Evolutionary conservation across 2,329 filamentous ascomycete species (phyloP).

Genomic region (Monilinia aucupariae): DNA sequence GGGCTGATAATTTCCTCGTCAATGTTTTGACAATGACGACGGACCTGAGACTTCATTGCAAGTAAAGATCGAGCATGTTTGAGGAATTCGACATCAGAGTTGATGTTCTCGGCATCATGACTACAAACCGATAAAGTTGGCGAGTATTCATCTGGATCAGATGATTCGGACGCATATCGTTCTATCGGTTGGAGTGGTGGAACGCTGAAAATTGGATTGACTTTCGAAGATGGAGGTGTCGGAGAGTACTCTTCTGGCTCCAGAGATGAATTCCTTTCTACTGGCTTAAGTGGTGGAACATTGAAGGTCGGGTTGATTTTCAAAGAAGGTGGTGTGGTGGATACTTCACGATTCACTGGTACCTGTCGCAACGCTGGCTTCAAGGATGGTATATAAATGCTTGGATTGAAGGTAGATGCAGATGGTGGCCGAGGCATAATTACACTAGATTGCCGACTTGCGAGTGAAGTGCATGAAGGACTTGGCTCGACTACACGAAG

Average conservation of each 20-base stretch:
- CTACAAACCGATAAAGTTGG: constrained; percentile 27
- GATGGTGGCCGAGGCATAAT: constrained; percentile 24
- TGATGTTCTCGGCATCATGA: constrained; percentile 22
- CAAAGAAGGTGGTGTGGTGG: constrained; percentile 20
- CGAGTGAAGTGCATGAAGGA: constrained; percentile 18
- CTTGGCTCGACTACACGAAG: constrained; percentile 20
- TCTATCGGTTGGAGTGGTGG: constrained; percentile 12
- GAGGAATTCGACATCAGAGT: constrained; percentile 27
- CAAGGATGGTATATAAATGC: constrained; percentile 19
- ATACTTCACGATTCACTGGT: not conserved
- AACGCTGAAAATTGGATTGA: constrained; percentile 23
- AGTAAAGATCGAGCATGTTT: constrained; percentile 10
- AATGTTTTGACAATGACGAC: constrained; percentile 22
- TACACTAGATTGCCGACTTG: constrained; percentile 9
- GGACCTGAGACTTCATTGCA: constrained; percentile 18
- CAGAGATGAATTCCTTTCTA: not conserved
- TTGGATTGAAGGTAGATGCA: constrained; percentile 25
- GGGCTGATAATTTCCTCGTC: constrained; percentile 6
- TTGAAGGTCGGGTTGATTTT: constrained; percentile 25
- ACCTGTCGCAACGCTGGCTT: not conserved
- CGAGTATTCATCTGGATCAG: constrained; percentile 18
- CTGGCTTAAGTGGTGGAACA: constrained; percentile 17
- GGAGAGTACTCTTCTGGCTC: constrained; percentile 8
- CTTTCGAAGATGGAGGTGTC: constrained; percentile 23
- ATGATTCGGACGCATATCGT: not conserved